These are phyloP conservation scores for Aristolochia fimbriata DNA, from an alignment of 164 flowering plant species.

Conservation along the genomic window DNA sequence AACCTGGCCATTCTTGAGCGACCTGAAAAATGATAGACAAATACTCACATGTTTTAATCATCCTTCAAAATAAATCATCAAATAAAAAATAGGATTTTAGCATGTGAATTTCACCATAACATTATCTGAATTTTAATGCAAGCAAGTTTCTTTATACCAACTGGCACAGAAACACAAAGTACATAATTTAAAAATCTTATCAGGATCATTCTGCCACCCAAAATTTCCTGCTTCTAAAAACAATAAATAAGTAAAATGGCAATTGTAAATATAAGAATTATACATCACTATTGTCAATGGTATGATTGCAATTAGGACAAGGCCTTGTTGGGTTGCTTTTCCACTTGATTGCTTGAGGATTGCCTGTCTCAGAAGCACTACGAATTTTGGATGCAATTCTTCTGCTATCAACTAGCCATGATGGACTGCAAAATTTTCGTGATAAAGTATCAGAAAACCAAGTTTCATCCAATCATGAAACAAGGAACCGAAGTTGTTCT, in stretches of 20 bases:
- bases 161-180: neutral
- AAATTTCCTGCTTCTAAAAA: neutral
- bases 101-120: neutral
- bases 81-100: neutral
- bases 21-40: conserved; percentile 22
- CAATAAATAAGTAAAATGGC: neutral
- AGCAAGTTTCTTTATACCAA: no score
- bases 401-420: conserved; percentile 82
- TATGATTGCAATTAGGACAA: conserved; percentile 70
- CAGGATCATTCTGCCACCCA: neutral
- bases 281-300: conserved; percentile 87
- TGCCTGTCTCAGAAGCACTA: conserved; percentile 49
- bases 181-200: neutral
- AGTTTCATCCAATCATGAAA: no score
- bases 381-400: conserved; percentile 85
- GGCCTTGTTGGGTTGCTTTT: conserved; percentile 74
- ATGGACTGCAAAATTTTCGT: conserved; percentile 39
- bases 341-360: conserved; percentile 42
- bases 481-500: no score
- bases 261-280: neutral
- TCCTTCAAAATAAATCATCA: neutral
- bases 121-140: no score
- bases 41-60: neutral
- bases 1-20: conserved; percentile 74
- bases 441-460: neutral